phyloP scores from a whole-genome alignment of 306 rosid species.

The Luffa acutangula region DNA sequence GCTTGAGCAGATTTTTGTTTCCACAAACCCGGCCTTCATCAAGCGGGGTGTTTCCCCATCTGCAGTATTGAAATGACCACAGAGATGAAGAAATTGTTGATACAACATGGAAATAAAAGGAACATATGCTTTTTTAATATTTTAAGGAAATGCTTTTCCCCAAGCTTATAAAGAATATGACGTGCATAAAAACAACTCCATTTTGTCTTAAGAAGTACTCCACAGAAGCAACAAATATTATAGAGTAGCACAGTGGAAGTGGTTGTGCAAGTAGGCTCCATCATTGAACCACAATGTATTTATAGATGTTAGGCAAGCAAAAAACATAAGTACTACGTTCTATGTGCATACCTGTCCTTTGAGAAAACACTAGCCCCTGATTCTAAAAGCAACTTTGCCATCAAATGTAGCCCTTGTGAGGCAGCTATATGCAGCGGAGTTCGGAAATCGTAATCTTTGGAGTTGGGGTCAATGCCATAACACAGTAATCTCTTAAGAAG shows the following conservation, averaged over 20 bases:
- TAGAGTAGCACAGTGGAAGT: neutral
- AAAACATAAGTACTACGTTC: neutral
- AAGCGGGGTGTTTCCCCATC: constrained; percentile 96
- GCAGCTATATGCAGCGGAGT: constrained; percentile 83
- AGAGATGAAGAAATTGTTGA: neutral
- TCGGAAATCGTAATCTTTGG: constrained; percentile 77
- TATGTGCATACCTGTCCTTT: constrained; percentile 58
- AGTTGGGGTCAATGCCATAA: constrained; percentile 79
- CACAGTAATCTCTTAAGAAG: constrained; percentile 54
- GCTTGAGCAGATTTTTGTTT: constrained; percentile 61
- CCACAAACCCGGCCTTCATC: constrained; percentile 79
- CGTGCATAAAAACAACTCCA: neutral
- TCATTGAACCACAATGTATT: neutral
- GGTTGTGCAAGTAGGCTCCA: neutral
- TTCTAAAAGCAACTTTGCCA: constrained; percentile 76
- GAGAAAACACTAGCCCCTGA: constrained; percentile 77
- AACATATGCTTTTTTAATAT: neutral
- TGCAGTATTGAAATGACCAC: constrained; percentile 13
- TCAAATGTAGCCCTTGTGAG: constrained; percentile 64
- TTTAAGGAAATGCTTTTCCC: neutral
- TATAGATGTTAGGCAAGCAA: neutral
- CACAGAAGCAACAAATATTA: neutral
- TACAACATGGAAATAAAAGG: neutral
- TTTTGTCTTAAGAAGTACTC: neutral
- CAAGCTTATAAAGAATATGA: neutral